Conservation (phyloP, 192 early-diverging fungal genomes). For the Coemansia sp. region DNA sequence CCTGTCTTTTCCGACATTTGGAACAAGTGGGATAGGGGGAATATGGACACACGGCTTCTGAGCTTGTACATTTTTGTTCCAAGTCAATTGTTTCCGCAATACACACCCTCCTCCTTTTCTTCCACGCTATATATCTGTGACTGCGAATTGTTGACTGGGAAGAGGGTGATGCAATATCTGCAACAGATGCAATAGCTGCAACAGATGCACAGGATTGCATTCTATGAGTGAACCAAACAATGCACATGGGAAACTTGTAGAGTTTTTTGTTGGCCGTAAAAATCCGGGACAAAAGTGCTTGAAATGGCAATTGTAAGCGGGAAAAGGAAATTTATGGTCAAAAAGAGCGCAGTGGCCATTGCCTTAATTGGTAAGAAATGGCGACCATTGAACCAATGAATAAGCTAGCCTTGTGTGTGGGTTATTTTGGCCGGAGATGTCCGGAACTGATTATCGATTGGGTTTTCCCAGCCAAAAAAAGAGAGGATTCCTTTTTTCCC, state of each 20-base stretch:
- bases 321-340: background rate
- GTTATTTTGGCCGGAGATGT: constrained; percentile 13
- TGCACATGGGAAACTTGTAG: background rate
- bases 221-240: too few relatives aligned
- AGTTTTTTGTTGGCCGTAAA: background rate
- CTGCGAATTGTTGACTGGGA: background rate
- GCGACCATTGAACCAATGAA: constrained; percentile 5
- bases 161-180: background rate
- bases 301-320: too few relatives aligned
- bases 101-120: background rate
- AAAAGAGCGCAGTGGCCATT: background rate
- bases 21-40: too few relatives aligned
- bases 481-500: too few relatives aligned
- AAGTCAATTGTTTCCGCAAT: background rate
- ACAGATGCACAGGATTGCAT: background rate
- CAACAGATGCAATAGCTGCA: too few relatives aligned
- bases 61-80: background rate
- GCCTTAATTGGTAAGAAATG: background rate
- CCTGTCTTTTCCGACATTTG: too few relatives aligned
- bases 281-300: background rate
- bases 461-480: background rate
- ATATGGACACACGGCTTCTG: too few relatives aligned
- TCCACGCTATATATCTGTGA: constrained; percentile 1
- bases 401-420: background rate
- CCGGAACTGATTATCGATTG: constrained; percentile 10